Evolutionary conservation across 495 filamentous ascomycete genomes (phyloP), one percentile per base, ranked within the genome.

Genomic region (Talaromyces nanjingensis): DNA sequence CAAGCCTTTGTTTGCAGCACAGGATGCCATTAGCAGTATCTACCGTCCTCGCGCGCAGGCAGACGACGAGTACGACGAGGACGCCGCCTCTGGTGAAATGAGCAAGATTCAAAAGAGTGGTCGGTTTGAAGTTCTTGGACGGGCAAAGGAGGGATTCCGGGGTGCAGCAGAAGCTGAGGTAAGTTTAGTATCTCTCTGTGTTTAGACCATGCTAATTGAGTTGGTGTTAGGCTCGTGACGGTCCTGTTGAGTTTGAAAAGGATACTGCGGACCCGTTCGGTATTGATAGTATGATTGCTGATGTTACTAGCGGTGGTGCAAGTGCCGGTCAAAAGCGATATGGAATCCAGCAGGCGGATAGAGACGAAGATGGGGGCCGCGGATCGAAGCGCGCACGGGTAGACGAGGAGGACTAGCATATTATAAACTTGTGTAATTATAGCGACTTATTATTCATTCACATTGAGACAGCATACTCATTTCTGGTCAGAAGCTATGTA

Each of bases 221-320:
- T 54, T 49, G 53, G n/a, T 24, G 29, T 42, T 63, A 91, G 87
- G 87, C 79, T 54, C 83, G 91, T 64, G 89, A 92, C 52, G 94
- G 94, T 22, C 94, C 96, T 2, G 94, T 99, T n/a, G 91, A 96
- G 71, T 99, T 99, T 72, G 94, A 98, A 78, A 96, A 94, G 77
- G 94, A 97, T 66, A 83, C 79, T 3, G 83, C 82, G 18, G 93
- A 97, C 77, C 91, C 92, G 6, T 98, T 98, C 68, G 89, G 92
- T 33, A 92, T 98, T 64, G 91, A 96, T 68, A 90, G 88, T 69
- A 96, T 98, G 81, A 88, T 99, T 71, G 83, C 81, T 25, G 91
- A 96, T 73, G 91, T 90, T 72, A 87, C 75, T 66, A 77, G 85
- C 65, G 73, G 72, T 54, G 77, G 68, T 29, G 53, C 34, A 45